Conservation (phyloP, 352 stramenopile genomes). For the Phytophthora quininea region DNA sequence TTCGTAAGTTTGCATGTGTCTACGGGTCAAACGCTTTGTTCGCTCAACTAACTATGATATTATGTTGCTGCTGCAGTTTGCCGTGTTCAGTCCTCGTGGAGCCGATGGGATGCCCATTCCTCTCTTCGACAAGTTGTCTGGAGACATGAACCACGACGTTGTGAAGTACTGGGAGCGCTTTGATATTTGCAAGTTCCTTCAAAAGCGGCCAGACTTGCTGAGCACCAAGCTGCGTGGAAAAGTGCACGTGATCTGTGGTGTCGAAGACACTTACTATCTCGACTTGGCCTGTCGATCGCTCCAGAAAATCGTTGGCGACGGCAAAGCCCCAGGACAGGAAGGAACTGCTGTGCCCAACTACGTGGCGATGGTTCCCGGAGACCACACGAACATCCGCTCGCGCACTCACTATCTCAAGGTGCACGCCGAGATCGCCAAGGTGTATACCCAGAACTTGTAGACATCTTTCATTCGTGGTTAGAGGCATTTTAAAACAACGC, state of each 20-base stretch:
- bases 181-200: conserved; percentile 69
- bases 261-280: conserved; percentile 83
- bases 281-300: conserved; percentile 67
- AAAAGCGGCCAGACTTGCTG: conserved; percentile 42
- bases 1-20: conserved; percentile 59
- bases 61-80: conserved; percentile 40
- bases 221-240: conserved; percentile 56
- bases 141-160: conserved; percentile 65
- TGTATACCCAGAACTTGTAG: conserved; percentile 21
- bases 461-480: neutral
- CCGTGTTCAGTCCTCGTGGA: conserved; percentile 65
- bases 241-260: conserved; percentile 74
- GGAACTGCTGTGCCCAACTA: conserved; percentile 56
- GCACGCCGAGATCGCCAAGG: conserved; percentile 65
- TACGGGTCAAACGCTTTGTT: no score
- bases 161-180: conserved; percentile 64
- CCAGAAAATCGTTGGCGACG: conserved; percentile 51
- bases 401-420: conserved; percentile 66
- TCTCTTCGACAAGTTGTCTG: conserved; percentile 78
- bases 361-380: conserved; percentile 69
- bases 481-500: neutral
- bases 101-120: conserved; percentile 58
- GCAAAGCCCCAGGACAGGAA: conserved; percentile 19
- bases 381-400: conserved; percentile 76
- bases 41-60: no score